These are phyloP conservation scores for Aspergillus egyptiacus DNA, from an alignment of 495 filamentous ascomycete species.

Conservation along the genomic window DNA sequence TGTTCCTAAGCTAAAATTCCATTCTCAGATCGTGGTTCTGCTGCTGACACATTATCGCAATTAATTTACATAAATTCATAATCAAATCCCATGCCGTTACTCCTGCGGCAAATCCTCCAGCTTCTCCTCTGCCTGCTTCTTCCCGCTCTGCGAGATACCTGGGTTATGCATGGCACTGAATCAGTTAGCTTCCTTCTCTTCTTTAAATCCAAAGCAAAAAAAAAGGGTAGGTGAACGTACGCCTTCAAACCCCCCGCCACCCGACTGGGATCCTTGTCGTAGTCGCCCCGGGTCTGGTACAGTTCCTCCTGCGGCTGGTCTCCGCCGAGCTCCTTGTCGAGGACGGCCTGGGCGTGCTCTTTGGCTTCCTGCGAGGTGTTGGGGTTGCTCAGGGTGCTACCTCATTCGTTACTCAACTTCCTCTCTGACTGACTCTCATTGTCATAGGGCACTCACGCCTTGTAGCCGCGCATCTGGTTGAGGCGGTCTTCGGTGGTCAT, in stretches of 20 bases:
- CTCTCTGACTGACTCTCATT: not conserved
- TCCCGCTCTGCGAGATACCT: not conserved
- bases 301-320: slow-evolving; percentile 10
- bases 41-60: too few relatives aligned
- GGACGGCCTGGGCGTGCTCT: slow-evolving; percentile 32
- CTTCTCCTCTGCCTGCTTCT: not conserved
- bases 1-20: too few relatives aligned
- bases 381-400: slow-evolving; percentile 38
- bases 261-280: slow-evolving; percentile 14
- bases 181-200: too few relatives aligned
- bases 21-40: too few relatives aligned
- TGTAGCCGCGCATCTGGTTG: slow-evolving; percentile 21
- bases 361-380: slow-evolving; percentile 38
- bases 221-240: slow-evolving; percentile 1
- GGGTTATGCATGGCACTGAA: slow-evolving; percentile 1
- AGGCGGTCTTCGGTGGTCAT: slow-evolving; percentile 18
- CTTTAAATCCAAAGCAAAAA: too few relatives aligned
- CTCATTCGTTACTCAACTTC: not conserved
- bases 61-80: too few relatives aligned
- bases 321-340: slow-evolving; percentile 22
- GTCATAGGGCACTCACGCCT: slow-evolving; percentile 12
- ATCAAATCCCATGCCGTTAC: too few relatives aligned
- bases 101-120: not conserved
- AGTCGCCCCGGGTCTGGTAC: slow-evolving; percentile 1
- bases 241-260: slow-evolving; percentile 20